Evolutionary conservation across 148 eudicot species (phyloP).

Genomic region (Heliamphora exappendiculata): DNA sequence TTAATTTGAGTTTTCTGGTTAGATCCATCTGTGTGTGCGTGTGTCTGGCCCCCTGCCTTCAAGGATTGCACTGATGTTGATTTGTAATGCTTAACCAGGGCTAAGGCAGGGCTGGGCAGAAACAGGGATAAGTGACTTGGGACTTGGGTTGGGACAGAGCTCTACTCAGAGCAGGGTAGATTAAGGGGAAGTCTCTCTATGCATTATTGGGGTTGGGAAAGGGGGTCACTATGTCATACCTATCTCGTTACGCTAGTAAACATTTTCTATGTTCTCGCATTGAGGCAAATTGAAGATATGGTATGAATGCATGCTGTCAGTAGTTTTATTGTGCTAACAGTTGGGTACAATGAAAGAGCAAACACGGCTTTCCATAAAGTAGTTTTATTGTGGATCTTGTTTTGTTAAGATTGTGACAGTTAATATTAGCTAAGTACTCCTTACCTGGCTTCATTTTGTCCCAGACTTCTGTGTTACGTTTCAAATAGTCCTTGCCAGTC

Average conservation of each 20-base stretch:
- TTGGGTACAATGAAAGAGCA: not conserved
- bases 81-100: no score
- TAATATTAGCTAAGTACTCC: not conserved
- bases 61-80: no score
- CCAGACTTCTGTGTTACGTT: not conserved
- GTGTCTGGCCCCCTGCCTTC: no score
- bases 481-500: not conserved
- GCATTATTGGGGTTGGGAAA: no score
- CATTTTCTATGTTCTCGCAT: not conserved
- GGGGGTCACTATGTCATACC: not conserved
- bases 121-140: no score
- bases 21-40: no score
- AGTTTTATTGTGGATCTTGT: not conserved
- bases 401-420: not conserved
- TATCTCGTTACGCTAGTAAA: not conserved
- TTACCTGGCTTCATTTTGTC: not conserved
- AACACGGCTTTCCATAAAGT: not conserved
- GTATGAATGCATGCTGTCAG: not conserved
- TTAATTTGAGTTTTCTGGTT: no score
- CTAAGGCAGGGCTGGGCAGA: no score
- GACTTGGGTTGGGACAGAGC: no score
- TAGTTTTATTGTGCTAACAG: not conserved
- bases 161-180: no score
- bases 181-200: no score
- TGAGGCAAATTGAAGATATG: not conserved